phyloP scores from a whole-genome alignment of 75 land plant species.

The Adiantum capillusveneris region DNA sequence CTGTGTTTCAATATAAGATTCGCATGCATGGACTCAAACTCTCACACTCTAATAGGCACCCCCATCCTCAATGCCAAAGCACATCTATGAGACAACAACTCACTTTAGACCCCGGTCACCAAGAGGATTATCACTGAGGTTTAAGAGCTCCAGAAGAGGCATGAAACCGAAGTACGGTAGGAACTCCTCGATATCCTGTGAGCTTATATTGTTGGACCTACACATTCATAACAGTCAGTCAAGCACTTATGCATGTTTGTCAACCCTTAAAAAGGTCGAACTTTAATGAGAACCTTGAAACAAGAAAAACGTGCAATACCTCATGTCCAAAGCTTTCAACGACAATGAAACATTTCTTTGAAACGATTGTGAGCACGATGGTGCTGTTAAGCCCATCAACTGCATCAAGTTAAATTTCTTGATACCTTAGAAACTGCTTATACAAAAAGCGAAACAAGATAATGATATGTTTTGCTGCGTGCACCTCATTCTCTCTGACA shows the following conservation, averaged over 20 bases:
- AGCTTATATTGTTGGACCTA: background rate
- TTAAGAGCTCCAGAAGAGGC: constrained; percentile 50
- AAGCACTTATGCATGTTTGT: background rate
- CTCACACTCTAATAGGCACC: too few relatives aligned
- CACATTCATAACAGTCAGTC: too few relatives aligned
- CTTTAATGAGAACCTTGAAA: background rate
- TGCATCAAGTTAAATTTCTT: background rate
- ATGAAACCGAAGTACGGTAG: constrained; percentile 6
- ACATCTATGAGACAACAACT: too few relatives aligned
- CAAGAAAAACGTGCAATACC: background rate
- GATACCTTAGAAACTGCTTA: background rate
- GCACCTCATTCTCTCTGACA: constrained; percentile 1
- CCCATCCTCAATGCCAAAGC: too few relatives aligned
- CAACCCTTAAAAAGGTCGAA: background rate
- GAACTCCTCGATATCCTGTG: constrained; percentile 4
- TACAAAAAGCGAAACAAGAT: too few relatives aligned
- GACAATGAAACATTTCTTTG: background rate
- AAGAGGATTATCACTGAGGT: constrained; percentile 76
- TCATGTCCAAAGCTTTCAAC: background rate
- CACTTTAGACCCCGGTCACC: constrained; percentile 65
- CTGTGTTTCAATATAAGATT: background rate
- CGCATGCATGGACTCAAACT: too few relatives aligned
- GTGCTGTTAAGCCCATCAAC: background rate
- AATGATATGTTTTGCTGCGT: too few relatives aligned
- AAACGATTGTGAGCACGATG: background rate